These are phyloP conservation scores for Saraca asoca DNA, from an alignment of 331 rosid species.

Conservation along the genomic window DNA sequence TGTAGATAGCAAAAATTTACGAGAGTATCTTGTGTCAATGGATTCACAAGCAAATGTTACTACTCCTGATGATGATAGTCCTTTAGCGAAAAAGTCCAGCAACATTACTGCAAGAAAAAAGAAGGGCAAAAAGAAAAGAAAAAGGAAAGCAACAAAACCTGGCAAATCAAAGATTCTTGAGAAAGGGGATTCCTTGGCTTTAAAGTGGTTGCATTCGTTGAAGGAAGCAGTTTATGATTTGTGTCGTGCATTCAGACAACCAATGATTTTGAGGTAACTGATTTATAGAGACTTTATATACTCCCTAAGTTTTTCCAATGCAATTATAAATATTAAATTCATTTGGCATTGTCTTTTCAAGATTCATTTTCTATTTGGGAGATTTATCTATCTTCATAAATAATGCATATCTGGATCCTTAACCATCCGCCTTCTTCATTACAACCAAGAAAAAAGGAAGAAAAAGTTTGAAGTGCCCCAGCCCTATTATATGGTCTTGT, in stretches of 20 bases:
- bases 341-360: slow-evolving; percentile 14
- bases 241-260: slow-evolving; percentile 64
- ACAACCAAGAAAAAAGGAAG: neutral
- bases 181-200: slow-evolving; percentile 46
- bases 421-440: slow-evolving; percentile 15
- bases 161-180: slow-evolving; percentile 37
- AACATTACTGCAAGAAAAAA: slow-evolving; percentile 54
- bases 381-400: slow-evolving; percentile 23
- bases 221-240: slow-evolving; percentile 62
- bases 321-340: slow-evolving; percentile 15
- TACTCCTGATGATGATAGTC: slow-evolving; percentile 40
- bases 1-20: slow-evolving; percentile 34
- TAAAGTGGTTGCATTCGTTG: slow-evolving; percentile 62
- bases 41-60: slow-evolving; percentile 38
- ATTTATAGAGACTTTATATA: neutral
- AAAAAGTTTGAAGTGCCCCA: neutral
- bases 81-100: slow-evolving; percentile 40
- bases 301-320: slow-evolving; percentile 1
- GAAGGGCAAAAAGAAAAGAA: slow-evolving; percentile 48
- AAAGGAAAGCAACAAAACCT: slow-evolving; percentile 36
- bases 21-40: slow-evolving; percentile 36
- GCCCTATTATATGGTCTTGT: neutral
- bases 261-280: slow-evolving; percentile 75
- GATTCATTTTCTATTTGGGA: slow-evolving; percentile 9
- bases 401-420: slow-evolving; percentile 4